Percentiles rank a stretch among this genome's conserved stretches.
Conservation (phyloP, 257 asterid species). For the Catharanthus roseus region DNA sequence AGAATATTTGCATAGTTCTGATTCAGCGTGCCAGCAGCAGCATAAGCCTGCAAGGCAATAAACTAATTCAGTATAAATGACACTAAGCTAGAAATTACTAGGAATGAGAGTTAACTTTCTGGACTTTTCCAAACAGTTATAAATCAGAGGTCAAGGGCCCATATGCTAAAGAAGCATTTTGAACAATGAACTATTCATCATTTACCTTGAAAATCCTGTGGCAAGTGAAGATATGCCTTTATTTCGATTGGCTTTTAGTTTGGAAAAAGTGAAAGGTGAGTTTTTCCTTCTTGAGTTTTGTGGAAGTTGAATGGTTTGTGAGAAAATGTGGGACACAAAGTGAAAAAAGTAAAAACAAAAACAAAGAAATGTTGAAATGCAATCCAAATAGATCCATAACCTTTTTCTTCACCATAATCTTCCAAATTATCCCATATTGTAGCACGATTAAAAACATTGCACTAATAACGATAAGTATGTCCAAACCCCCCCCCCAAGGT, state of each 20-base stretch:
- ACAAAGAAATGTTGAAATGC: too few species aligned
- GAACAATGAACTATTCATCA: slow-evolving; percentile 1
- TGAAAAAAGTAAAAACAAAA: too few species aligned
- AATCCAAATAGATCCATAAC: too few species aligned
- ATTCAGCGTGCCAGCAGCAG: slow-evolving; percentile 96
- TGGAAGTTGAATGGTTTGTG: too few species aligned
- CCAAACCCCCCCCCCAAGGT: background rate
- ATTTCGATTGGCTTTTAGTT: too few species aligned
- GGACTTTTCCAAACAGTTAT: background rate
- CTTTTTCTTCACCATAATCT: background rate
- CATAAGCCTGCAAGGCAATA: slow-evolving; percentile 65
- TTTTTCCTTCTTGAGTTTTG: too few species aligned
- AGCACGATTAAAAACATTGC: background rate
- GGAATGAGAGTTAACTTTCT: background rate
- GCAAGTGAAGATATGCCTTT: background rate
- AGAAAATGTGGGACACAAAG: too few species aligned
- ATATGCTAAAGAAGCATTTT: background rate
- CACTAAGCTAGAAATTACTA: background rate
- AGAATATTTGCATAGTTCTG: slow-evolving; percentile 96
- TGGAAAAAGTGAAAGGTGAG: too few species aligned
- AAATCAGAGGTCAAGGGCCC: background rate
- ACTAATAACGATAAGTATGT: background rate
- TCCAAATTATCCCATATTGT: background rate
- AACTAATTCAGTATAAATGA: slow-evolving; percentile 1
- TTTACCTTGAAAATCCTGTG: background rate